A percentile compares a stretch with the other conserved stretches of the same genome.
Conservation (phyloP, 2,329 filamentous ascomycete genomes). For the Fusarium udum region DNA sequence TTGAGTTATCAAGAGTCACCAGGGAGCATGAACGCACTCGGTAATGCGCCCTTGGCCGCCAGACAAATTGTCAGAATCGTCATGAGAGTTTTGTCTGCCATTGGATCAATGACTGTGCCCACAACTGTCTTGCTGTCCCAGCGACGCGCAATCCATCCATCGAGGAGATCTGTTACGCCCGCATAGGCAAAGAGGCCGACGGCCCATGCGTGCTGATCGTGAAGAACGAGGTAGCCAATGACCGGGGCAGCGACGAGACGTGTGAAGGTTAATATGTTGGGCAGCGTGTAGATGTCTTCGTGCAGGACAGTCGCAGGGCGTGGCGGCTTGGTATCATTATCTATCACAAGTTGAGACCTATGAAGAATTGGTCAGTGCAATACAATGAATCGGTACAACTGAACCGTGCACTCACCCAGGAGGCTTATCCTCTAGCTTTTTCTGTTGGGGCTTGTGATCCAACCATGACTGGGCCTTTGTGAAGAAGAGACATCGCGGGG, state of each 20-base stretch:
- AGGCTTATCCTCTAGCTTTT: constrained; percentile 10
- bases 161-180: constrained; percentile 88
- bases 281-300: constrained; percentile 97
- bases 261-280: constrained; percentile 90
- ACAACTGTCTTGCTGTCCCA: constrained; percentile 94
- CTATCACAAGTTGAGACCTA: constrained; percentile 7
- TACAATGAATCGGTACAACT: background rate
- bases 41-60: constrained; percentile 82
- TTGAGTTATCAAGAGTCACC: background rate
- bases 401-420: background rate
- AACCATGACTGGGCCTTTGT: constrained; percentile 35
- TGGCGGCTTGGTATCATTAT: background rate
- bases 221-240: constrained; percentile 87
- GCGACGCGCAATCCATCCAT: constrained; percentile 90
- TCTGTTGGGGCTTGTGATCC: constrained; percentile 27
- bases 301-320: constrained; percentile 44
- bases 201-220: constrained; percentile 81
- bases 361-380: background rate
- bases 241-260: constrained; percentile 84
- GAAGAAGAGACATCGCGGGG: constrained; percentile 31
- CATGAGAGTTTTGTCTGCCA: constrained; percentile 98
- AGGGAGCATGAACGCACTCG: constrained; percentile 63
- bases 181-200: constrained; percentile 91
- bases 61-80: constrained; percentile 88
- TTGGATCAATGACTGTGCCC: constrained; percentile 92